Percentiles rank a stretch among this genome's conserved stretches.
Conservation (phyloP, 2,329 filamentous ascomycete species). For the Verticillium dahliae region DNA sequence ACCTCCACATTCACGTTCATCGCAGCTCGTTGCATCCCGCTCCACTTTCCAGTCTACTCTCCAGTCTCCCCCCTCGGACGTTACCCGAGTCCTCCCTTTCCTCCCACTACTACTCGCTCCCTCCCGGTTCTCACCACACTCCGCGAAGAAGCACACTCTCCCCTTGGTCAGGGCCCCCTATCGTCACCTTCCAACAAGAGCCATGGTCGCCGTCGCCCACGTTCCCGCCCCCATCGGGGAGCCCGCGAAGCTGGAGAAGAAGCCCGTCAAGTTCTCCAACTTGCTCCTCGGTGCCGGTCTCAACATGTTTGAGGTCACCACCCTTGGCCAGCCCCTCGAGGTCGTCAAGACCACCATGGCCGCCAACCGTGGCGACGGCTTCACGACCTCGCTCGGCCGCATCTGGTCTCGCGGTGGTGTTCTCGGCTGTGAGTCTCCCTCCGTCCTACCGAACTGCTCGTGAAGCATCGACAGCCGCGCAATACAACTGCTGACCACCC, state of each 20-base stretch:
- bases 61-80: neutral
- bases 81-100: neutral
- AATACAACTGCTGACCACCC: neutral
- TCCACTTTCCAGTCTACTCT: neutral
- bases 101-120: neutral
- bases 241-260: conserved; percentile 73
- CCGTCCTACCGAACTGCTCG: no score
- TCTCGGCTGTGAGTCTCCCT: conserved; percentile 72
- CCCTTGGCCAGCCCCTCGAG: conserved; percentile 75
- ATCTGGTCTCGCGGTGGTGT: conserved; percentile 93
- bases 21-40: neutral
- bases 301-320: conserved; percentile 86
- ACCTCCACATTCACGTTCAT: neutral
- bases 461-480: no score
- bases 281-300: conserved; percentile 87
- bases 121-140: neutral
- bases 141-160: conserved; percentile 80
- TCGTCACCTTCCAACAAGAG: conserved; percentile 43
- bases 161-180: conserved; percentile 97
- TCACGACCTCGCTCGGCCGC: conserved; percentile 71
- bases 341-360: conserved; percentile 99
- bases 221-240: conserved; percentile 43
- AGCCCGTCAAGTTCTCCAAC: conserved; percentile 99
- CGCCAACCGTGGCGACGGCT: conserved; percentile 85
- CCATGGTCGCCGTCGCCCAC: conserved; percentile 56